phyloP scores from a whole-genome alignment of 345 rosid species.

The Syzygium aqueum region DNA sequence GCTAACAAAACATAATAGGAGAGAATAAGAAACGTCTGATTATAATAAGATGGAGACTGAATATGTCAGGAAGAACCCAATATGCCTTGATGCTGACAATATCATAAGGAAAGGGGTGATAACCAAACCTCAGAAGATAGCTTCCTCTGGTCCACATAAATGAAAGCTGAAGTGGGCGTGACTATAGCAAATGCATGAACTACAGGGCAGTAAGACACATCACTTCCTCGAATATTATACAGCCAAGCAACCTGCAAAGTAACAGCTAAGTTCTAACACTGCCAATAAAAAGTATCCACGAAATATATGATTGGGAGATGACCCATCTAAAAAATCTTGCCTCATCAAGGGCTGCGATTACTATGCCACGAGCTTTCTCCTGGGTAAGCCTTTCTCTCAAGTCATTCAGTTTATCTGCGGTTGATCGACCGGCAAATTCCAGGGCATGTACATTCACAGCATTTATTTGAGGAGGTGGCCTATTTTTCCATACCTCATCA shows the following conservation, averaged over 20 bases:
- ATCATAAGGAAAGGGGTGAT: not conserved
- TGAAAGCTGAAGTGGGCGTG: slow-evolving; percentile 53
- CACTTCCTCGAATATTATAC: slow-evolving; percentile 86
- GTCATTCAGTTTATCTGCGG: slow-evolving; percentile 44
- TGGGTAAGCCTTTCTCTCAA: slow-evolving; percentile 53
- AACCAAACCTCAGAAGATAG: slow-evolving; percentile 50
- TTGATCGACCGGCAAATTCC: slow-evolving; percentile 64
- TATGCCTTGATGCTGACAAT: not conserved
- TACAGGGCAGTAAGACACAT: slow-evolving; percentile 84
- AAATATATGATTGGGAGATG: not conserved
- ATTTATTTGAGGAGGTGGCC: slow-evolving; percentile 54
- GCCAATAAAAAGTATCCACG: not conserved
- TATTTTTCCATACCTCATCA: slow-evolving; percentile 72
- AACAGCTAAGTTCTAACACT: not conserved
- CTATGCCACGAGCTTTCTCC: slow-evolving; percentile 52
- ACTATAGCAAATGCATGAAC: slow-evolving; percentile 93
- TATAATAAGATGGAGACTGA: not conserved
- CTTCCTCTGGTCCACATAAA: slow-evolving; percentile 76
- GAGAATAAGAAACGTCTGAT: not conserved
- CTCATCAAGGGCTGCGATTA: slow-evolving; percentile 87
- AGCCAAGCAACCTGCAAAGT: slow-evolving; percentile 93
- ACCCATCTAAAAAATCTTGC: slow-evolving; percentile 16
- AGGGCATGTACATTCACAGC: slow-evolving; percentile 59
- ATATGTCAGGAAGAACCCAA: not conserved
- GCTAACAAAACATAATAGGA: not conserved